These are phyloP conservation scores for Populus tomentosa DNA, from an alignment of 441 rosid species.

Conservation along the genomic window DNA sequence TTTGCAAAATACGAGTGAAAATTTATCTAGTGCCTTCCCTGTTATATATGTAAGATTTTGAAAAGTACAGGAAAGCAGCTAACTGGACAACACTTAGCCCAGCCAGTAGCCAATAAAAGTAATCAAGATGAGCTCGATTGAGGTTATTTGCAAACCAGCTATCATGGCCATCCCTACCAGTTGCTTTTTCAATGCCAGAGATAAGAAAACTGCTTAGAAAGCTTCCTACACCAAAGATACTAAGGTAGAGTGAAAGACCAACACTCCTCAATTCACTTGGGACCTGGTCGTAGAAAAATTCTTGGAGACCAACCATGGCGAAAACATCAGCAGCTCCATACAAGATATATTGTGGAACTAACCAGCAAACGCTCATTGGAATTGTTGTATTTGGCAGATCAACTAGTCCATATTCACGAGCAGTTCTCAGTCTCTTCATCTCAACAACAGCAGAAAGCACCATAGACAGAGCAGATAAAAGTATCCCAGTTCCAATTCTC, in stretches of 20 bases:
- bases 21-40: background rate
- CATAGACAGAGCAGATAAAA: slow-evolving; percentile 31
- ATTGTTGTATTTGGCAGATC: slow-evolving; percentile 25
- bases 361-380: slow-evolving; percentile 43
- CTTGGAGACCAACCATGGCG: slow-evolving; percentile 45
- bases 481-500: slow-evolving; percentile 40
- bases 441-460: slow-evolving; percentile 40
- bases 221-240: slow-evolving; percentile 37
- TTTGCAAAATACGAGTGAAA: no score
- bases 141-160: slow-evolving; percentile 40
- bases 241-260: slow-evolving; percentile 41
- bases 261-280: slow-evolving; percentile 38
- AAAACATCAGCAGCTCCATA: slow-evolving; percentile 35
- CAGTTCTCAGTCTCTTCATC: slow-evolving; percentile 40
- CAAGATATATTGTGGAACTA: slow-evolving; percentile 42
- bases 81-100: slow-evolving; percentile 8
- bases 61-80: background rate
- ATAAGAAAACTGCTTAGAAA: slow-evolving; percentile 38
- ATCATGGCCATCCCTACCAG: slow-evolving; percentile 15
- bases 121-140: slow-evolving; percentile 26
- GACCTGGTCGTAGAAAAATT: slow-evolving; percentile 45
- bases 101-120: slow-evolving; percentile 27
- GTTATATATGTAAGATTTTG: slow-evolving; percentile 18
- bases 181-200: slow-evolving; percentile 26
- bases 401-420: slow-evolving; percentile 31